Conservation (phyloP, 2,329 filamentous ascomycete species). For the Talaromyces sp. region DNA sequence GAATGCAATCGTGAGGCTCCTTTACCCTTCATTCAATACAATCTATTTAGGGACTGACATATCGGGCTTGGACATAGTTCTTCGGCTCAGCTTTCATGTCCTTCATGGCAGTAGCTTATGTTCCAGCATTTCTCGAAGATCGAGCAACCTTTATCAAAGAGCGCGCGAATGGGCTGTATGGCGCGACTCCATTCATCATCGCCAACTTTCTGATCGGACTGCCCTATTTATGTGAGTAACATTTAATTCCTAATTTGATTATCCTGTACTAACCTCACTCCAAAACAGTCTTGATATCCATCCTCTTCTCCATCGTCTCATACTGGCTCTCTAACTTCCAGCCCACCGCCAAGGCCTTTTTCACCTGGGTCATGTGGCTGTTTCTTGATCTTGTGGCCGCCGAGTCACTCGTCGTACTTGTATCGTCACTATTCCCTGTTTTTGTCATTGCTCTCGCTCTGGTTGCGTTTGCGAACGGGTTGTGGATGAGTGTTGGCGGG, state of each 20-base stretch:
- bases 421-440: constrained; percentile 65
- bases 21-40: not conserved
- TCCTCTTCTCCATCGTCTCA: constrained; percentile 68
- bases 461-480: constrained; percentile 77
- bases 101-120: constrained; percentile 80
- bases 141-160: constrained; percentile 69
- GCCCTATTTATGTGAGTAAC: constrained; percentile 62
- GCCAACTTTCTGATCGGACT: constrained; percentile 79
- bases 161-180: constrained; percentile 74
- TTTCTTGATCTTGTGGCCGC: constrained; percentile 80
- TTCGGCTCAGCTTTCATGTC: constrained; percentile 71
- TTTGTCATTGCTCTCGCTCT: constrained; percentile 76
- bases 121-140: constrained; percentile 78
- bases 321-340: constrained; percentile 80
- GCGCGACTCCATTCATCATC: constrained; percentile 65
- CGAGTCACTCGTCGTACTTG: constrained; percentile 74
- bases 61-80: constrained; percentile 40
- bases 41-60: not conserved
- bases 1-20: constrained; percentile 61
- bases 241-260: not conserved
- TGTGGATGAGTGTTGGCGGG: constrained; percentile 84
- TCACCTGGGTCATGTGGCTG: constrained; percentile 75
- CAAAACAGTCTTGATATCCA: constrained; percentile 58
- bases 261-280: not conserved
- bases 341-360: constrained; percentile 61